Percentiles rank a stretch among this genome's conserved stretches.
Evolutionary conservation across 345 rosid genomes (phyloP).

Genomic region (Firmiana major): DNA sequence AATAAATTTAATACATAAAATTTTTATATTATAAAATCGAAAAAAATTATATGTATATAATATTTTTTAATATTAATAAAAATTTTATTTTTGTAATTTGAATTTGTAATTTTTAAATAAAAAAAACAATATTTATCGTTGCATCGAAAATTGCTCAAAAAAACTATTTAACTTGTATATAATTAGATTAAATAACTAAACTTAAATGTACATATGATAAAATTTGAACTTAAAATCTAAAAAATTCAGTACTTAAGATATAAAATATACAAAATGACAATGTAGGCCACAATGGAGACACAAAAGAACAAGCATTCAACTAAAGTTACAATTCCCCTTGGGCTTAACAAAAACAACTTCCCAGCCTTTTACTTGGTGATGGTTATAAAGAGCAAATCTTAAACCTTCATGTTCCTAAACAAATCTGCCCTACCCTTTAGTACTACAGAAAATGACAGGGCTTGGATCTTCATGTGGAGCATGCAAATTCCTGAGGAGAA

Average conservation of each 20-base stretch:
- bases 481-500: conserved; percentile 78
- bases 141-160: no score
- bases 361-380: conserved; percentile 17
- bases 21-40: no score
- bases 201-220: background rate
- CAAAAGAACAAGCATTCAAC: conserved; percentile 34
- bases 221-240: no score
- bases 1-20: no score
- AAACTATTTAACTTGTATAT: no score
- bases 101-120: no score
- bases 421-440: conserved; percentile 15
- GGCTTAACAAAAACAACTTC: conserved; percentile 23
- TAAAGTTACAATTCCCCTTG: conserved; percentile 37
- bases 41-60: no score
- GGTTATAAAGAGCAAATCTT: conserved; percentile 39
- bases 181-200: no score
- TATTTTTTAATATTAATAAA: no score
- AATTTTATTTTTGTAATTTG: no score
- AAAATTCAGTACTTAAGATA: conserved; percentile 4
- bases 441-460: conserved; percentile 52
- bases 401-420: conserved; percentile 26
- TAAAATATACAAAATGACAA: conserved; percentile 40
- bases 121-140: no score
- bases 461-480: conserved; percentile 79
- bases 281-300: conserved; percentile 70